A percentile compares a stretch with the other conserved stretches of the same genome.
Conservation (phyloP, 1,139 yeast genomes). For the Suhomyces yuchorum region DNA sequence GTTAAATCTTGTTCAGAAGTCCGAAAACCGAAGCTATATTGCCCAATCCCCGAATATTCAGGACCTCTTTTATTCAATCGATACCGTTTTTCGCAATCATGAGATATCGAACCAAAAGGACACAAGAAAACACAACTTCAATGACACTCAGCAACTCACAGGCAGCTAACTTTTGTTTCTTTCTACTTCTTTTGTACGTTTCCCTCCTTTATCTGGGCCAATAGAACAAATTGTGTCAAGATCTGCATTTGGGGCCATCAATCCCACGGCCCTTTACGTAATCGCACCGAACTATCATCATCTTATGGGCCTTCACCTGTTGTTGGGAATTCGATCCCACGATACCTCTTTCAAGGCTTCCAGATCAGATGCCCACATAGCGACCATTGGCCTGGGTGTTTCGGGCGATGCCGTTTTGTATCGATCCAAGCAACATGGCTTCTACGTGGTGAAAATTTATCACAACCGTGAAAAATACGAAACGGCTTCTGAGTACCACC, state of each 20-base stretch:
- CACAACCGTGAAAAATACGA: constrained; percentile 39
- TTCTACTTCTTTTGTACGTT: too few relatives aligned
- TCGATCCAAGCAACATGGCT: constrained; percentile 15
- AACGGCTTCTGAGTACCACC: constrained; percentile 35
- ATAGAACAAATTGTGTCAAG: neutral
- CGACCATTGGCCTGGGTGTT: constrained; percentile 37
- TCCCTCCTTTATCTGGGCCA: too few relatives aligned
- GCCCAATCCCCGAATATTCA: too few relatives aligned
- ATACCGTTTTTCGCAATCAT: too few relatives aligned
- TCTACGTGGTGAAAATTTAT: constrained; percentile 47
- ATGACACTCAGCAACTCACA: too few relatives aligned
- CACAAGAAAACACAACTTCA: too few relatives aligned
- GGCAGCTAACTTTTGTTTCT: too few relatives aligned
- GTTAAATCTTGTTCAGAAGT: too few relatives aligned
- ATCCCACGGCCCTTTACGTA: constrained; percentile 1
- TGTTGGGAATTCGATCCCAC: neutral
- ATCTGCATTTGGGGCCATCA: neutral
- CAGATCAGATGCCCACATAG: constrained; percentile 4
- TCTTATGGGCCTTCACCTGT: constrained; percentile 1
- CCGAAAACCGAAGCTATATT: too few relatives aligned
- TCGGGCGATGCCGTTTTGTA: constrained; percentile 46
- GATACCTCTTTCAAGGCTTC: constrained; percentile 2
- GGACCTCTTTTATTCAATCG: too few relatives aligned
- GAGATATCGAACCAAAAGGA: too few relatives aligned
- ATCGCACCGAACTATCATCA: neutral